Evolutionary conservation across 2,329 filamentous ascomycete genomes (phyloP), one percentile per base, ranked within the genome.

Genomic region (Colletotrichum cereale): DNA sequence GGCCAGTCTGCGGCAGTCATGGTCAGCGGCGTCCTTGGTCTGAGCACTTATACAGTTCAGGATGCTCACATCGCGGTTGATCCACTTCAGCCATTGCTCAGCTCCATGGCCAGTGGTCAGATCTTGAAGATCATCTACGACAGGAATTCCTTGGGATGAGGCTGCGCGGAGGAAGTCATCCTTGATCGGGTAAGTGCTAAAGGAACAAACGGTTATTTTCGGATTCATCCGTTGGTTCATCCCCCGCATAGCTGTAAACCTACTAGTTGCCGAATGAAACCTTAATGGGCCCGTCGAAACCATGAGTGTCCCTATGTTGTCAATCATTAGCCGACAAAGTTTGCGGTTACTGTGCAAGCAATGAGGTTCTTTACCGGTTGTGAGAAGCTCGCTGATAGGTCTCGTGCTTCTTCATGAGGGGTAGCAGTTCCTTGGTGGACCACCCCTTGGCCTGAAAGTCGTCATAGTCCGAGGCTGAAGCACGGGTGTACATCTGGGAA

Each of bases 71-170:
- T 89, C 89, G 71, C 89, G 87, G 77, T 95, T 95, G 81, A 95
- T 95, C 93, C 93, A 95, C 82, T 95, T 95, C 67, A 95, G 83
- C 93, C 93, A 95, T 74, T 95, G 92, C 82, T 95, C 92, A 56
- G 92, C 93, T 73, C 93, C 93, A 71, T 91, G 89, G 18, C 83
- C 91, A 1, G 91, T 93, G 36, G 82, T 83, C 63, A 95, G 83
- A 76, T 95, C 93, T 79, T 95, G 90, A 4, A 94, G 85, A 78
- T 95, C 93, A 78, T 95, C 92, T 16, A 93, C 93, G 16, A 89
- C 85, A 0, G 83, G 93, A 70, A 95, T 94, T 26, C 90, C 92
- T 78, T 94, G 92, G 0, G 90, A 91, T 76, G 94, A 92, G 3
- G 89, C 85, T 21, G 92, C 91, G 26, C 92, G 86, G 47, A 95